Evolutionary conservation across 345 rosid genomes (phyloP).

Genomic region (Diplotaxis tenuifolia): DNA sequence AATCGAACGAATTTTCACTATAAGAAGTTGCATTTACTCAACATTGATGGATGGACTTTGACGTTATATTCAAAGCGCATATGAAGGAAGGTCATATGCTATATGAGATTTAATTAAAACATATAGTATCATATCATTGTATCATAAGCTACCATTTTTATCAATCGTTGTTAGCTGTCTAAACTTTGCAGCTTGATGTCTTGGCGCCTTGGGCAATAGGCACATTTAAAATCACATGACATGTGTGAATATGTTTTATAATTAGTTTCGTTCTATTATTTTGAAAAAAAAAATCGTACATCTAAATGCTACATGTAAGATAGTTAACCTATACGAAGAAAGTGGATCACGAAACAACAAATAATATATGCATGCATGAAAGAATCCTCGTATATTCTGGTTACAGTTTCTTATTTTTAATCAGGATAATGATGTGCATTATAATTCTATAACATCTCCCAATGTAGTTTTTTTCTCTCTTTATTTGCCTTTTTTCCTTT

Average conservation of each 20-base stretch:
- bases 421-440: not conserved
- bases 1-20: too few species aligned
- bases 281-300: not conserved
- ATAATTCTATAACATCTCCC: slow-evolving; percentile 13
- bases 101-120: not conserved
- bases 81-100: not conserved
- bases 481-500: slow-evolving; percentile 11
- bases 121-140: not conserved
- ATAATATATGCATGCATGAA: slow-evolving; percentile 9
- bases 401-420: slow-evolving; percentile 10
- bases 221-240: not conserved
- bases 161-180: not conserved
- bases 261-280: not conserved
- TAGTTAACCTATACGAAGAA: slow-evolving; percentile 8
- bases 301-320: not conserved
- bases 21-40: not conserved
- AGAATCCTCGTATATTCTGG: slow-evolving; percentile 26
- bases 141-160: not conserved
- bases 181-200: not conserved
- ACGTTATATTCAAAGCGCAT: not conserved
- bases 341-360: slow-evolving; percentile 13
- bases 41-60: not conserved
- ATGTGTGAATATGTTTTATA: not conserved
- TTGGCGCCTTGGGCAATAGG: not conserved
- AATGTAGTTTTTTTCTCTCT: slow-evolving; percentile 15